Base-by-base conservation (phyloP, 192 early-diverging fungal species). In the Coemansia sp. region DNA sequence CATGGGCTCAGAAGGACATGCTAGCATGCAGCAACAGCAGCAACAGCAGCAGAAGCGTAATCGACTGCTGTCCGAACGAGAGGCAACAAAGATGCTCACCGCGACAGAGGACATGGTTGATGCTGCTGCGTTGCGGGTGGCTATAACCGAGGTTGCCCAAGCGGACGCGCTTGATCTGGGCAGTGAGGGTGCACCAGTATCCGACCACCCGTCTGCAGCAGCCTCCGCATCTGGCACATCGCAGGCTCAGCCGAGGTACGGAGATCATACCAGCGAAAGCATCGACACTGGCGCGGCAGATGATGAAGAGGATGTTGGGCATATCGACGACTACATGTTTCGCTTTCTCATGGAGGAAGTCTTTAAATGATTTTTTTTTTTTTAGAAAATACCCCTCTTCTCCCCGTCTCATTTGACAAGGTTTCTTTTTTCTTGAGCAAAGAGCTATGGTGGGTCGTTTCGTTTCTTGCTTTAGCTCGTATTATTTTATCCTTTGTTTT, bases 271-370 rank as follows among this genome's bases (percentile, higher is more conserved):
- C 49, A 18, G 11, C 45, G 60, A 20, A 5, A 41, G 61, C 33
- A 58, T 6, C 20, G 23, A 38, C 18, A 63, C 24, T 35, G 68
- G 53, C 5, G 73, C 8, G 8, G n/a, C 36, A 5, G 71, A 64
- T 18, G 76, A 77, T 18, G 74, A 66, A 14, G 62, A 73, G 23
- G 72, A 72, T 33, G 18, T 92, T 34, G 87, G 87, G 10, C 89
- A 90, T 68, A 86, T 92, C 33, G 91, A 92, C 65, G 85, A 90
- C 70, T 92, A 90, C 44, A 90, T 90, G 88, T 65, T 89, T 26
- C 84, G 89, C 26, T 89, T 89, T 45, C 48, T 81, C 66, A 58
- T 59, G 57, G 57, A 59, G 57, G 16, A 33, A 4, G 57, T 59
- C 5, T 59, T 59, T 26, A 59, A 59, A 21, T 59, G 35, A 59